These are phyloP conservation scores for Fusarium citri DNA, from an alignment of 2,329 filamentous ascomycete genomes.

Conservation along the genomic window DNA sequence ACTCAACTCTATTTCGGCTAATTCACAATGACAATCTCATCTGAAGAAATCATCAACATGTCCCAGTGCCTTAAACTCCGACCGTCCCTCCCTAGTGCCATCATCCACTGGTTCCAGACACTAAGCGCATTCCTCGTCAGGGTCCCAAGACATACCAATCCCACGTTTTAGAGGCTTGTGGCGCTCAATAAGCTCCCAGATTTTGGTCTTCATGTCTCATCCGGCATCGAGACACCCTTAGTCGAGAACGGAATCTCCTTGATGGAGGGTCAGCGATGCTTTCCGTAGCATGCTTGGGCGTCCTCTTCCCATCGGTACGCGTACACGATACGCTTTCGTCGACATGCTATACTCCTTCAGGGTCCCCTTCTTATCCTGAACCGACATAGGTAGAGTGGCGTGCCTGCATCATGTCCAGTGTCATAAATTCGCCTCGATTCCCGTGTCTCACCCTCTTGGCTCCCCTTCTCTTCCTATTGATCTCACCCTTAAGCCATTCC, in stretches of 20 bases:
- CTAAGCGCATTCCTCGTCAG: conserved; percentile 33
- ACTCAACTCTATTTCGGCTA: not conserved
- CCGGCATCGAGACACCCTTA: conserved; percentile 9
- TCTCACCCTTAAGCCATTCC: conserved; percentile 26
- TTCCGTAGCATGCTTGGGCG: conserved; percentile 24
- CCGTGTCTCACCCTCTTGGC: conserved; percentile 15
- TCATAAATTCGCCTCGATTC: conserved; percentile 34
- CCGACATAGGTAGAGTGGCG: conserved; percentile 12
- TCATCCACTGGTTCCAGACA: conserved; percentile 24
- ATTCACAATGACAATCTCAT: not conserved
- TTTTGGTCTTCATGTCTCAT: conserved; percentile 10
- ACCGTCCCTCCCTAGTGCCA: conserved; percentile 11
- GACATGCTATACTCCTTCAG: conserved; percentile 15
- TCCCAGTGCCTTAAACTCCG: conserved; percentile 11
- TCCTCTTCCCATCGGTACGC: conserved; percentile 8
- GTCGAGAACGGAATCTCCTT: conserved; percentile 25
- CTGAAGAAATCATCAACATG: conserved; percentile 5
- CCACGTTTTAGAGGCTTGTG: conserved; percentile 34
- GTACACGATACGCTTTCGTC: conserved; percentile 29
- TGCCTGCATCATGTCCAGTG: conserved; percentile 9
- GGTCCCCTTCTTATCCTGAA: not conserved
- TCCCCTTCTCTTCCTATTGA: conserved; percentile 13
- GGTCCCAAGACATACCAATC: conserved; percentile 32
- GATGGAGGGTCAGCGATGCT: conserved; percentile 23
- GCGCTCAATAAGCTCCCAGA: conserved; percentile 14